phyloP scores from a whole-genome alignment of 805 yeast genomes.

The Metschnikowia hibisci region DNA sequence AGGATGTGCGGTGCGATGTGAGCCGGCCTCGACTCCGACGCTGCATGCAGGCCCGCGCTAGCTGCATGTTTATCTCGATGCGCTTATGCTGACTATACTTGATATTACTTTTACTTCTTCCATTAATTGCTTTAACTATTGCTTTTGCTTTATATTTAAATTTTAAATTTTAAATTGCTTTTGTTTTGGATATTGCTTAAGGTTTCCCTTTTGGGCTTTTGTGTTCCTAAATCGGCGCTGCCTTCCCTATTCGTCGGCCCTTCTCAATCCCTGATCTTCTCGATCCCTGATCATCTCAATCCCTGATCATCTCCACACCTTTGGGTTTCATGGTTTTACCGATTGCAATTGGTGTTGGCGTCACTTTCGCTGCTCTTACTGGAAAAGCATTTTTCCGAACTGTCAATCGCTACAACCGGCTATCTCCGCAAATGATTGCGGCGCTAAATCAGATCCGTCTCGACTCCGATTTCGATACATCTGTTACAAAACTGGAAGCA shows the following conservation, averaged over 20 bases:
- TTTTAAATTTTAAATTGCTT: no score
- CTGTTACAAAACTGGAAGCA: constrained; percentile 9
- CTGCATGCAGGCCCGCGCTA: constrained; percentile 12
- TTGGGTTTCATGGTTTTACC: constrained; percentile 18
- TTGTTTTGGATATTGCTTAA: no score
- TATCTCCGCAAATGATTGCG: constrained; percentile 21
- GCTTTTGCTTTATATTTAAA: no score
- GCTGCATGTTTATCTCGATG: constrained; percentile 1
- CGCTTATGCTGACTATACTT: neutral
- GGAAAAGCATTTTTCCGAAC: constrained; percentile 14
- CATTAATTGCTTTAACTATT: no score
- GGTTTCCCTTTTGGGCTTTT: no score
- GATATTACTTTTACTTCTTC: no score
- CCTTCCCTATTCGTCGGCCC: no score
- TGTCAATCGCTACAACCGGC: constrained; percentile 11
- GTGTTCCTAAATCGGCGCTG: no score
- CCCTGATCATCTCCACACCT: neutral
- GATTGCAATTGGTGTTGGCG: constrained; percentile 17
- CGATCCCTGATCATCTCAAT: neutral
- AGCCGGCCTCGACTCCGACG: constrained; percentile 22
- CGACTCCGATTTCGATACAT: constrained; percentile 7
- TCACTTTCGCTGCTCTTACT: constrained; percentile 17
- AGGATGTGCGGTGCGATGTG: constrained; percentile 26
- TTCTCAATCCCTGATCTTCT: neutral
- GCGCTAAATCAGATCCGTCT: constrained; percentile 17